Base-by-base conservation (phyloP, 306 rosid genomes). In the Casuarina cunninghamiana region DNA sequence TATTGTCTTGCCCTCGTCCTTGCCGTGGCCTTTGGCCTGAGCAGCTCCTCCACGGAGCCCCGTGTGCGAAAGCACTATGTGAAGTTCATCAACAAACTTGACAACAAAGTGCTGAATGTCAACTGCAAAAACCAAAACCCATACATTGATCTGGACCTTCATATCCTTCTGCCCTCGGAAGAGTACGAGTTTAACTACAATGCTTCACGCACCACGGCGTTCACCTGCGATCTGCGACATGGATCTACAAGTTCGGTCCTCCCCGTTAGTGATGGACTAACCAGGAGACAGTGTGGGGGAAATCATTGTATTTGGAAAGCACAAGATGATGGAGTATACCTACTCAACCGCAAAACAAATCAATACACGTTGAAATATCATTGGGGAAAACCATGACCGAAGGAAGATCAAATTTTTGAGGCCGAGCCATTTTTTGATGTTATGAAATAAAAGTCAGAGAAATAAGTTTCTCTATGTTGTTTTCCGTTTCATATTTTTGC, bases 101-200 rank as follows among this genome's bases (percentile, higher is more conserved):
- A 67, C 71, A 67, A 67, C 71, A 67, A 67, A 67, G 71, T 67
- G 50, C 71, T 67, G 41, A 67, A 67, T 6, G 71, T 67, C 7
- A 67, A 67, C 12, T 67, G 71, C 71, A 67, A 67, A 43, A 67
- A 67, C 71, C 37, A 0, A 21, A 67, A 42, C 12, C 71, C 71
- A 2, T 67, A 67, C 50, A 42, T 67, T n/a, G 71, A 67, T 43
- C 71, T 67, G 12, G 42, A 1, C 71, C 71, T 67, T 67, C 50
- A 67, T 1, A 67, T 67, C 42, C 71, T 67, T 41, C 21, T 67
- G 15, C 71, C 71, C 11, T 17, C 8, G 1, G 37, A 67, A 32
- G 35, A 17, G 13, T 67, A 67, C 12, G 71, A 67, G 32, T 67
- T 67, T 4, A 42, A 9, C 13, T 67, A 67, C 26, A 7, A 41